These are phyloP conservation scores for Microsporum ferrugineum DNA, from an alignment of 2,329 filamentous ascomycete genomes.

Conservation along the genomic window DNA sequence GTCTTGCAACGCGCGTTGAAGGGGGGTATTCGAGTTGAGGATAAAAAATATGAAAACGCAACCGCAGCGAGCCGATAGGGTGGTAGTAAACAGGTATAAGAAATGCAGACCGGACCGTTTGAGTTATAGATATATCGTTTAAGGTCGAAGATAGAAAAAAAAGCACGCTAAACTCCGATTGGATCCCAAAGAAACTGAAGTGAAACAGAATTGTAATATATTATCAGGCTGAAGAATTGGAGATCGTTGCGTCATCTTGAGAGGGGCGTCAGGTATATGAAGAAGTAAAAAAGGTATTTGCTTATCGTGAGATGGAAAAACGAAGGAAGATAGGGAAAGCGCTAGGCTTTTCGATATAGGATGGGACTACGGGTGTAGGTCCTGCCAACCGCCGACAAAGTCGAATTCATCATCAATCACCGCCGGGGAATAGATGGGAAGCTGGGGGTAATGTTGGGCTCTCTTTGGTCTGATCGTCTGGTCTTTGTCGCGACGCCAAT, in stretches of 20 bases:
- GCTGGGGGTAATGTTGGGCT: slow-evolving; percentile 16
- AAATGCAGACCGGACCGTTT: background rate
- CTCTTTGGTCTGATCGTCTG: slow-evolving; percentile 23
- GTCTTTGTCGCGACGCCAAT: slow-evolving; percentile 36
- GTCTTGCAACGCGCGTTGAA: background rate
- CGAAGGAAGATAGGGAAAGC: slow-evolving; percentile 14
- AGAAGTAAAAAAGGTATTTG: background rate
- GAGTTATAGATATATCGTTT: background rate
- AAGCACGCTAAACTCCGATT: slow-evolving; percentile 3
- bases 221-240: slow-evolving; percentile 9
- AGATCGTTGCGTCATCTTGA: slow-evolving; percentile 3
- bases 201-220: slow-evolving; percentile 2
- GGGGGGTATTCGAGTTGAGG: background rate
- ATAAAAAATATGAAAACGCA: background rate
- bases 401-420: slow-evolving; percentile 51
- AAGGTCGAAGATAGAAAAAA: background rate
- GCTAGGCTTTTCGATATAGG: slow-evolving; percentile 12
- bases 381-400: slow-evolving; percentile 90
- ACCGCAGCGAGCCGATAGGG: slow-evolving; percentile 1
- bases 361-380: slow-evolving; percentile 48
- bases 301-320: slow-evolving; percentile 6
- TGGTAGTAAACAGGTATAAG: slow-evolving; percentile 5
- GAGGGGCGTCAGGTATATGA: slow-evolving; percentile 6
- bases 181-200: slow-evolving; percentile 4
- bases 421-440: slow-evolving; percentile 40